These are phyloP conservation scores for Fusarium sterilihyphosum DNA, from an alignment of 2,329 filamentous ascomycete genomes.

Conservation along the genomic window DNA sequence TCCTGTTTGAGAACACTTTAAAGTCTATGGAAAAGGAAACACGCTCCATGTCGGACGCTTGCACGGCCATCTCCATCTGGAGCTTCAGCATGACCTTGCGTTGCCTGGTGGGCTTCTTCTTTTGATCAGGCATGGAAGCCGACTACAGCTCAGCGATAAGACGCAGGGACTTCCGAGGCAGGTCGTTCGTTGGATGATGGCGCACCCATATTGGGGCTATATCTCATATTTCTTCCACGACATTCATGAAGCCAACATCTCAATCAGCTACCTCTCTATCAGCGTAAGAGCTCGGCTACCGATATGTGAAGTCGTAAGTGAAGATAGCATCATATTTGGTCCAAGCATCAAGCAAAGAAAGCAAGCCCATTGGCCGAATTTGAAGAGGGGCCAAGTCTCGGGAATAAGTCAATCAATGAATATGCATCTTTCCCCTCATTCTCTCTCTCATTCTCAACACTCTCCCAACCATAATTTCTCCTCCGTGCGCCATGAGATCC, in stretches of 20 bases:
- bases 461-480: too few species aligned
- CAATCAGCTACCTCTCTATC: neutral
- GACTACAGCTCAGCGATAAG: neutral
- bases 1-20: too few species aligned
- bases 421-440: neutral
- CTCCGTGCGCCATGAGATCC: neutral
- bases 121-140: neutral
- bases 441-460: neutral
- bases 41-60: too few species aligned
- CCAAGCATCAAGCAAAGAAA: neutral
- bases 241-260: neutral
- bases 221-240: neutral
- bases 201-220: neutral
- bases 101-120: neutral
- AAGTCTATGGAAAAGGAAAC: too few species aligned
- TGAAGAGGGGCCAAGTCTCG: neutral
- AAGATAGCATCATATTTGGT: neutral
- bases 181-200: neutral
- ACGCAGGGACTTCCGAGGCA: neutral
- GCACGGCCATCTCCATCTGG: too few species aligned
- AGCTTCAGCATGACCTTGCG: neutral
- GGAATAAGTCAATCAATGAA: neutral
- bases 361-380: neutral
- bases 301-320: neutral
- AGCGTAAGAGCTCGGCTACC: fast-evolving